Evolutionary conservation across 257 asterid species (phyloP).

Genomic region (Plantago elongata): DNA sequence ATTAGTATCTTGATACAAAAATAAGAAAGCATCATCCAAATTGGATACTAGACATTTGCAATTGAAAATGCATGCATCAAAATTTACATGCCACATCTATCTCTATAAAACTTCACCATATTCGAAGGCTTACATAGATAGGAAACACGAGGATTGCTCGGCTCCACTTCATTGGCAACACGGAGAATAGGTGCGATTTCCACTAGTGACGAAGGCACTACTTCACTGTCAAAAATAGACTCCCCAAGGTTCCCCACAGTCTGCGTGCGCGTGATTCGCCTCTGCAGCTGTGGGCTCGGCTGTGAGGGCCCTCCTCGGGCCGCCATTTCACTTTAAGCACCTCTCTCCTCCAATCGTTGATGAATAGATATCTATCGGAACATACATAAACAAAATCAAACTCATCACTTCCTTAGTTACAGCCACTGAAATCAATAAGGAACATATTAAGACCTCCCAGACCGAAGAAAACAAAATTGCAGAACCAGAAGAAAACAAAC

Average conservation of each 20-base stretch:
- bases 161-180: slow-evolving; percentile 99
- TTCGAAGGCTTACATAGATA: slow-evolving; percentile 70
- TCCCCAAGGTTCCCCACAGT: slow-evolving; percentile 94
- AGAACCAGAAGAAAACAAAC: background rate
- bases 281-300: slow-evolving; percentile 63
- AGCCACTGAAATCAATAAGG: slow-evolving; percentile 1
- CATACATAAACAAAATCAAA: background rate
- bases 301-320: slow-evolving; percentile 67
- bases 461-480: background rate
- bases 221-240: slow-evolving; percentile 89
- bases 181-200: slow-evolving; percentile 99
- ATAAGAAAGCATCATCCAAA: slow-evolving; percentile 4
- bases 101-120: slow-evolving; percentile 4
- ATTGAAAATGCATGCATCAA: background rate
- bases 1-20: background rate
- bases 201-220: slow-evolving; percentile 93
- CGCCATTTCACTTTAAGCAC: slow-evolving; percentile 42
- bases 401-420: slow-evolving; percentile 4
- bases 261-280: slow-evolving; percentile 91
- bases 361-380: slow-evolving; percentile 12
- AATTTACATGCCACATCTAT: background rate
- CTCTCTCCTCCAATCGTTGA: slow-evolving; percentile 24
- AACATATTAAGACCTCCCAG: background rate
- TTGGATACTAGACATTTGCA: background rate
- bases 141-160: slow-evolving; percentile 97